A percentile compares a stretch with the other conserved stretches of the same genome.
phyloP scores from a whole-genome alignment of 2,329 filamentous ascomycete species.

The Pseudogymnoascus sp. region DNA sequence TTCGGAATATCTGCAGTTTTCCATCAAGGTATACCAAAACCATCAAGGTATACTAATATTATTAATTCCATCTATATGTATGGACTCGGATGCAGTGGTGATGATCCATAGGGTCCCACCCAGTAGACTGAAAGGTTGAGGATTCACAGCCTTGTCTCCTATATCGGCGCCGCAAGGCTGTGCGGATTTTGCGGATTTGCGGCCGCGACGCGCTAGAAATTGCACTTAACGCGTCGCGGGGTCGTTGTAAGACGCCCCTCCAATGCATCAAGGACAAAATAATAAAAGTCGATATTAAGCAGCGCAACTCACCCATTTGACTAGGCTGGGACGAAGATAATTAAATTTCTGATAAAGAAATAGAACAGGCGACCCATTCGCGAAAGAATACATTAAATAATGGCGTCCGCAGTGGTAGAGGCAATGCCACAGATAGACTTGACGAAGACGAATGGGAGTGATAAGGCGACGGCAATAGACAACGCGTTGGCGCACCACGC shows the following conservation, averaged over 20 bases:
- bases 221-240: constrained; percentile 8
- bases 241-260: neutral
- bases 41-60: neutral
- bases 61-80: neutral
- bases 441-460: neutral
- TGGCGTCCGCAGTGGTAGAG: neutral
- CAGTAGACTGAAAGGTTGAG: neutral
- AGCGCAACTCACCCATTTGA: neutral
- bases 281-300: constrained; percentile 1
- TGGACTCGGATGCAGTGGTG: neutral
- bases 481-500: neutral
- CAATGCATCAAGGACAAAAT: neutral
- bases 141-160: constrained; percentile 3
- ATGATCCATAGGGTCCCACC: neutral
- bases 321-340: neutral
- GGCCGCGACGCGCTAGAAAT: constrained; percentile 4
- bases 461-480: neutral
- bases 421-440: neutral
- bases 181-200: neutral
- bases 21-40: neutral
- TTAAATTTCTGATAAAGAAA: neutral
- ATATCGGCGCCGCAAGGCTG: neutral
- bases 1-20: neutral
- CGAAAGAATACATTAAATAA: neutral
- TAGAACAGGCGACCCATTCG: neutral